These are phyloP conservation scores for Cornus controversa DNA, from an alignment of 148 eudicot genomes.

Conservation along the genomic window DNA sequence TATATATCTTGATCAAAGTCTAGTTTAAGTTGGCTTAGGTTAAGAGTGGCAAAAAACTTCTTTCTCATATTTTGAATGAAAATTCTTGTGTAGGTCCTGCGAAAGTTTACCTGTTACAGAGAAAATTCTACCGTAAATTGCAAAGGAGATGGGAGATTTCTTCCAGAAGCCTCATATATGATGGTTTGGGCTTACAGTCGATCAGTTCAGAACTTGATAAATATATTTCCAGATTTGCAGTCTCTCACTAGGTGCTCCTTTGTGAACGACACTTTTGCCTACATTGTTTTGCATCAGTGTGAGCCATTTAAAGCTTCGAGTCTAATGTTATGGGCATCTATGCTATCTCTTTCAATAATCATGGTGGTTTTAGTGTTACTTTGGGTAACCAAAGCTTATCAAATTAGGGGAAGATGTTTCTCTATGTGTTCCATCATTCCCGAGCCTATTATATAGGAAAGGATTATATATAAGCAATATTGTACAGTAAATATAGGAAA, in stretches of 20 bases:
- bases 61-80: too few relatives aligned
- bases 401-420: constrained; percentile 40
- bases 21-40: too few relatives aligned
- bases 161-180: constrained; percentile 36
- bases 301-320: constrained; percentile 39
- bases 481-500: background rate
- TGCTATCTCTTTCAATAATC: constrained; percentile 48
- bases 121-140: constrained; percentile 28
- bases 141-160: constrained; percentile 33
- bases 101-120: constrained; percentile 56
- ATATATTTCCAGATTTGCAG: constrained; percentile 57
- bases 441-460: constrained; percentile 12
- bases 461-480: background rate
- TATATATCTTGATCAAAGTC: too few relatives aligned
- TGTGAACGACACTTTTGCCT: constrained; percentile 42
- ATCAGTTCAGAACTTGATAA: constrained; percentile 53
- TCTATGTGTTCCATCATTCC: constrained; percentile 44
- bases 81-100: constrained; percentile 46
- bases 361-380: constrained; percentile 48
- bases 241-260: constrained; percentile 48
- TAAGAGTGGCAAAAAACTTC: too few relatives aligned
- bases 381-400: constrained; percentile 54
- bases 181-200: constrained; percentile 54
- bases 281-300: constrained; percentile 49
- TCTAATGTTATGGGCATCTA: constrained; percentile 46